Evolutionary conservation across 2,329 filamentous ascomycete species (phyloP).

Genomic region (Neonectria magnoliae): DNA sequence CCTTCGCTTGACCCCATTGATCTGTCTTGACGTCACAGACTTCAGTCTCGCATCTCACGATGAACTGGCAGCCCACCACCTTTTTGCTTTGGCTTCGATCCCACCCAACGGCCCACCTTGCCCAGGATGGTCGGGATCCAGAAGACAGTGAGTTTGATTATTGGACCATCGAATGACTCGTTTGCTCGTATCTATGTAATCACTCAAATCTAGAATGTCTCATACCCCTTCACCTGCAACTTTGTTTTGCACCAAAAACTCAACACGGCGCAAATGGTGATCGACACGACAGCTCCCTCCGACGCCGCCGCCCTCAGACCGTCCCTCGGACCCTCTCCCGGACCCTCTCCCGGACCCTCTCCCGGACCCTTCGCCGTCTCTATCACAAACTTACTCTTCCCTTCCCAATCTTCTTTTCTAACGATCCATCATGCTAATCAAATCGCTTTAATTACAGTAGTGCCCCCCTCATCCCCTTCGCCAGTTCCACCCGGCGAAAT

Average conservation of each 20-base stretch:
- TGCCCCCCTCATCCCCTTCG: too few species aligned
- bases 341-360: not conserved
- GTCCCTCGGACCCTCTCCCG: not conserved
- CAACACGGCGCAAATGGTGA: conserved; percentile 13
- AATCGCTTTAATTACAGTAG: not conserved
- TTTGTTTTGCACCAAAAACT: not conserved
- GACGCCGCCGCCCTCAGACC: not conserved
- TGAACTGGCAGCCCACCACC: not conserved
- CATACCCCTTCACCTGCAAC: not conserved
- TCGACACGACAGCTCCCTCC: conserved; percentile 11
- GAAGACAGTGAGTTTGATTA: not conserved
- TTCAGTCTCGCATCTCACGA: not conserved
- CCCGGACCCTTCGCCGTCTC: not conserved
- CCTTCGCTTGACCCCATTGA: not conserved
- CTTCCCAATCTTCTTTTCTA: not conserved
- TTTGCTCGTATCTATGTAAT: not conserved
- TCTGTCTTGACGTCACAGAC: not conserved
- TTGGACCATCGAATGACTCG: not conserved
- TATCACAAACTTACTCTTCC: not conserved
- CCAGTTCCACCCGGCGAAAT: conserved; percentile 9
- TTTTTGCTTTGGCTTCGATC: not conserved
- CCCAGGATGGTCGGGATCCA: not conserved
- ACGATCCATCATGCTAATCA: not conserved
- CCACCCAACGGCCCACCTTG: not conserved
- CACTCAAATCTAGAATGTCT: not conserved